phyloP scores from a whole-genome alignment of 352 stramenopile species.

The Aphanomyces astaci region DNA sequence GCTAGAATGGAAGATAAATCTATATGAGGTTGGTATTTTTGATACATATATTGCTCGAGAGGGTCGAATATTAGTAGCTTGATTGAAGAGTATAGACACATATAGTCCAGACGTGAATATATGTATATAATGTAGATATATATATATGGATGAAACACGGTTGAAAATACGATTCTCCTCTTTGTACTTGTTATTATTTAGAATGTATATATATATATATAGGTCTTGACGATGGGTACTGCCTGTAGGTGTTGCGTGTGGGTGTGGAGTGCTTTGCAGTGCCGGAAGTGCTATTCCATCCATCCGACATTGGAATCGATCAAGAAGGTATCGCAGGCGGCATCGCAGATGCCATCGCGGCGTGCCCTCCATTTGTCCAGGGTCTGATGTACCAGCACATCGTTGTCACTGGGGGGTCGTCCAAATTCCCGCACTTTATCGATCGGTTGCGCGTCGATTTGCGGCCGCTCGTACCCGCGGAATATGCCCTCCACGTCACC shows the following conservation, averaged over 20 bases:
- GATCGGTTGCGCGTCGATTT: slow-evolving; percentile 38
- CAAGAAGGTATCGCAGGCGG: slow-evolving; percentile 79
- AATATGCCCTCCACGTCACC: slow-evolving; percentile 42
- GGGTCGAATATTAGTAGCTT: too few species aligned
- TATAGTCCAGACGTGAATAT: too few species aligned
- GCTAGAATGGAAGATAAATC: too few species aligned
- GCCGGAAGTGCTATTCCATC: slow-evolving; percentile 88
- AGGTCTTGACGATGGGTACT: slow-evolving; percentile 21
- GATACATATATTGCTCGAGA: too few species aligned
- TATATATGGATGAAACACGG: too few species aligned
- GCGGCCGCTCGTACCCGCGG: slow-evolving; percentile 41
- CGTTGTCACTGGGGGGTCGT: slow-evolving; percentile 1
- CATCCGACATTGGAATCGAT: slow-evolving; percentile 84
- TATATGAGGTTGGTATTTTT: too few species aligned
- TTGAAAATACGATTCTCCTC: too few species aligned
- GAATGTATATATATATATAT: not conserved
- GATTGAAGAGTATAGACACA: too few species aligned
- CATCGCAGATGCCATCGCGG: slow-evolving; percentile 76
- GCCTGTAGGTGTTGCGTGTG: slow-evolving; percentile 69
- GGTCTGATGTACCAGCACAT: slow-evolving; percentile 8
- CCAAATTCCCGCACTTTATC: not conserved
- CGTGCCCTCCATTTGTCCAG: slow-evolving; percentile 64
- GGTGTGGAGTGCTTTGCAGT: slow-evolving; percentile 82
- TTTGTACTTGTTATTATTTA: too few species aligned
- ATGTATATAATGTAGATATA: too few species aligned